Evolutionary conservation across 495 filamentous ascomycete genomes (phyloP).

Genomic region (Hyaloscypha hepaticicola): DNA sequence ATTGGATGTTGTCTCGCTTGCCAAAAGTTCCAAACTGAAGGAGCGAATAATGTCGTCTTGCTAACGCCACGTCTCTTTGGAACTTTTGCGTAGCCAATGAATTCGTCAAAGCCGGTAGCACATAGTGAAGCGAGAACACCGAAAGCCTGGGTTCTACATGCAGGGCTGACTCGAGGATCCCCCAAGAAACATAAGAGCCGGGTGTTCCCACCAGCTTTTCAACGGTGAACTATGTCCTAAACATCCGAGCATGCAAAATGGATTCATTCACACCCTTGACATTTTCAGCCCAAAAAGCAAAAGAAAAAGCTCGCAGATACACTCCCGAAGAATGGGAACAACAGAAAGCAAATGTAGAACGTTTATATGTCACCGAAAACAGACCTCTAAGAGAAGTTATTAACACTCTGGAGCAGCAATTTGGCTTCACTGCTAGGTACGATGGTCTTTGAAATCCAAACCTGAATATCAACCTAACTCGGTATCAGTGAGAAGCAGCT

Average conservation of each 20-base stretch:
- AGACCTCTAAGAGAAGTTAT: conserved; percentile 6
- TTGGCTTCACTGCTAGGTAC: conserved; percentile 8
- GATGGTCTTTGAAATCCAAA: not conserved
- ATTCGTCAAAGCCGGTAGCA: not conserved
- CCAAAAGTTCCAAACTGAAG: conserved; percentile 15
- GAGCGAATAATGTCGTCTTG: conserved; percentile 3
- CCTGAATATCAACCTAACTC: not conserved
- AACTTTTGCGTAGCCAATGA: conserved; percentile 11
- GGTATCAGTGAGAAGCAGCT: conserved; percentile 10
- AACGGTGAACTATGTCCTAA: not conserved
- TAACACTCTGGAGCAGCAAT: not conserved
- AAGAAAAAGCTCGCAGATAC: conserved; percentile 1
- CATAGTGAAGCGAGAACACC: not conserved
- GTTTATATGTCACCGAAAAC: conserved; percentile 2
- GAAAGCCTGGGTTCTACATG: not conserved
- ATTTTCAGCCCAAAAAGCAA: not conserved
- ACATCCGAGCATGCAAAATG: not conserved
- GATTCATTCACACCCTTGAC: not conserved
- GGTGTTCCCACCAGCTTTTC: not conserved
- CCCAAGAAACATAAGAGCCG: conserved; percentile 1
- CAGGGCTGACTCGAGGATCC: not conserved
- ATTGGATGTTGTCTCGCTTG: conserved; percentile 11
- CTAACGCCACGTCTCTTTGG: not conserved
- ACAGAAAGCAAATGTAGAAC: conserved; percentile 6
- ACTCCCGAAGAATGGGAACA: conserved; percentile 6